Evolutionary conservation across 2,329 filamentous ascomycete genomes (phyloP), one percentile per base, ranked within the genome.

Genomic region (Penicillium sp.): DNA sequence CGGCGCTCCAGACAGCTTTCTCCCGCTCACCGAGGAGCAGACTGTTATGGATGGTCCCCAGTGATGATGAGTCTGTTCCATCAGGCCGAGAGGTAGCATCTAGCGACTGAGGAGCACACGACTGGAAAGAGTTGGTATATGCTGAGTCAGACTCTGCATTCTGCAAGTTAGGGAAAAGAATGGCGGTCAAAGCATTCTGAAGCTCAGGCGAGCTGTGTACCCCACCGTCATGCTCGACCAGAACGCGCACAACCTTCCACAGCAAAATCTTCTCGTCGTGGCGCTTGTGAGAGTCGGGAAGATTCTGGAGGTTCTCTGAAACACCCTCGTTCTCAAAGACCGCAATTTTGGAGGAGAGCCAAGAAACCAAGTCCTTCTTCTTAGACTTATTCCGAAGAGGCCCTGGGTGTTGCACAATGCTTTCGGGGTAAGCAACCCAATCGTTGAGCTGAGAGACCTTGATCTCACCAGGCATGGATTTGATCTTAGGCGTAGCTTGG

Each of bases 1-100:
- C 94, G 5, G 95, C 93, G 66, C 90, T 85, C 94, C 94, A 98
- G 0, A 96, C 91, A 5, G 95, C 95, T 68, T 93, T 92, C 72
- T 97, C 93, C 23, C 93, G 87, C 51, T 98, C 90, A 9, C 96
- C 95, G 58, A 86, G 82, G 8, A 96, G 83, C 5, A 99, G 84
- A 70, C 88, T 84, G 50, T 84, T 88, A 30, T 91, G 90, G 51
- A 98, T 84, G 61, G 88, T 84, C 63, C 92, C 88, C 45, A 96
- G 81, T 5, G 88, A 86, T 1, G 85, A 82, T 6, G 88, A 81
- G 75, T 96, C 91, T 2, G 90, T 84, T 5, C 88, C 83, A 63
- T 97, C 92, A 7, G 88, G 75, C 65, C 81, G 81, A 73, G 84
- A 80, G 8, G 64, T 76, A 30, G 68, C 71, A 21, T 73, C 70